Percentiles rank a stretch among this genome's conserved stretches.
Conservation (phyloP, 768 basidiomycete genomes). For the Podaxis sp. region DNA sequence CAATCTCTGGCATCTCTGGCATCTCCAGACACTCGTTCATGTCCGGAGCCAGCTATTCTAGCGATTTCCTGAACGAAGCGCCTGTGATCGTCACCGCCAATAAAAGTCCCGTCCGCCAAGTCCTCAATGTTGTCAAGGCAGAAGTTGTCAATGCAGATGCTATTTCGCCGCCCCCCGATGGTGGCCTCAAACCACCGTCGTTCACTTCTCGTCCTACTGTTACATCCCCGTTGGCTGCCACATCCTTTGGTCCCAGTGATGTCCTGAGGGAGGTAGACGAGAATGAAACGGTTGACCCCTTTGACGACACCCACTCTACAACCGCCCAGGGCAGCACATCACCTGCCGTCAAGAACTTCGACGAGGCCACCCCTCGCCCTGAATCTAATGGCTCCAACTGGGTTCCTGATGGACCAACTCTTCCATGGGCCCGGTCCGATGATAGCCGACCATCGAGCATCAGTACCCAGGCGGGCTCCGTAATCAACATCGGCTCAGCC, state of each 20-base stretch:
- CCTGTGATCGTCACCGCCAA: constrained; percentile 79
- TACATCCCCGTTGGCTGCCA: constrained; percentile 64
- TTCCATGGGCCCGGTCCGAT: constrained; percentile 41
- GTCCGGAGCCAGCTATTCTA: constrained; percentile 73
- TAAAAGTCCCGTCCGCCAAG: constrained; percentile 65
- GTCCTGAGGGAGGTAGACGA: constrained; percentile 58
- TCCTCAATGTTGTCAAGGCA: constrained; percentile 75
- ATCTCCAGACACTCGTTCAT: constrained; percentile 63
- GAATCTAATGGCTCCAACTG: constrained; percentile 34
- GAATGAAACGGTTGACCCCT: constrained; percentile 56
- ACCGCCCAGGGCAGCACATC: constrained; percentile 35
- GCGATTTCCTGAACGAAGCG: constrained; percentile 78
- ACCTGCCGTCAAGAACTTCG: constrained; percentile 35
- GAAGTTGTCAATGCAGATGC: constrained; percentile 69
- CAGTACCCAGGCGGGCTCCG: constrained; percentile 60
- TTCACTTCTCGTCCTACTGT: constrained; percentile 46
- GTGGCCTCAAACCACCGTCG: constrained; percentile 42
- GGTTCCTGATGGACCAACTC: constrained; percentile 36
- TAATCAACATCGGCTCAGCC: constrained; percentile 61
- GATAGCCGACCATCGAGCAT: constrained; percentile 60
- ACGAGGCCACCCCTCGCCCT: constrained; percentile 20
- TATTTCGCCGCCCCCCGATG: constrained; percentile 33
- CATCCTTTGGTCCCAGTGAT: constrained; percentile 73
- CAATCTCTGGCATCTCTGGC: constrained; percentile 53
- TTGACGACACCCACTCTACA: constrained; percentile 59